Evolutionary conservation across 108 stramenopile genomes (phyloP).

Genomic region (Nitzschia inconspicua): DNA sequence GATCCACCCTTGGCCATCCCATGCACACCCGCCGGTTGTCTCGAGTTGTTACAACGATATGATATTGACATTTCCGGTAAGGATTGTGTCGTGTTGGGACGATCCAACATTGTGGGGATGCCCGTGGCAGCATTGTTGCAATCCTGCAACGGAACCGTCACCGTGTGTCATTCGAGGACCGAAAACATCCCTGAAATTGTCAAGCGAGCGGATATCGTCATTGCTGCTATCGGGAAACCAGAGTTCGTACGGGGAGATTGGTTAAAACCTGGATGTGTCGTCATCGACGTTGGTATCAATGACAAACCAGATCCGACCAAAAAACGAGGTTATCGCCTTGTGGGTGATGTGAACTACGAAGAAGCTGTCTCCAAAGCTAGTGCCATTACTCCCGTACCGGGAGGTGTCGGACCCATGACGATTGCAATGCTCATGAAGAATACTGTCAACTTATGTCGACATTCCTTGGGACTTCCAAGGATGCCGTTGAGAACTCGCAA

Average conservation of each 20-base stretch:
- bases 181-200: constrained; percentile 68
- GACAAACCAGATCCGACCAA: constrained; percentile 55
- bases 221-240: constrained; percentile 89
- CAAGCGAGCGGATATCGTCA: constrained; percentile 87
- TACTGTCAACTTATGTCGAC: constrained; percentile 53
- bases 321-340: constrained; percentile 87
- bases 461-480: constrained; percentile 18
- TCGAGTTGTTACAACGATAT: constrained; percentile 90
- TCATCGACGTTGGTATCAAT: constrained; percentile 97
- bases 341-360: constrained; percentile 91
- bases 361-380: constrained; percentile 64
- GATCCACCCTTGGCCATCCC: constrained; percentile 62
- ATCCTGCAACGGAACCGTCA: constrained; percentile 88
- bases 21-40: constrained; percentile 87
- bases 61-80: constrained; percentile 81
- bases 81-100: constrained; percentile 89
- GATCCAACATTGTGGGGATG: constrained; percentile 84
- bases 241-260: constrained; percentile 81
- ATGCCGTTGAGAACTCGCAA: too few relatives aligned
- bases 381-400: constrained; percentile 94
- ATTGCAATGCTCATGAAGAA: constrained; percentile 96
- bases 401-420: constrained; percentile 97
- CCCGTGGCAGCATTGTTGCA: constrained; percentile 87
- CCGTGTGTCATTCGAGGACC: constrained; percentile 89
- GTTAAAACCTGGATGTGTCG: constrained; percentile 91